These are phyloP conservation scores for Tolypocladium amazonense DNA, from an alignment of 2,329 filamentous ascomycete species.

Conservation along the genomic window DNA sequence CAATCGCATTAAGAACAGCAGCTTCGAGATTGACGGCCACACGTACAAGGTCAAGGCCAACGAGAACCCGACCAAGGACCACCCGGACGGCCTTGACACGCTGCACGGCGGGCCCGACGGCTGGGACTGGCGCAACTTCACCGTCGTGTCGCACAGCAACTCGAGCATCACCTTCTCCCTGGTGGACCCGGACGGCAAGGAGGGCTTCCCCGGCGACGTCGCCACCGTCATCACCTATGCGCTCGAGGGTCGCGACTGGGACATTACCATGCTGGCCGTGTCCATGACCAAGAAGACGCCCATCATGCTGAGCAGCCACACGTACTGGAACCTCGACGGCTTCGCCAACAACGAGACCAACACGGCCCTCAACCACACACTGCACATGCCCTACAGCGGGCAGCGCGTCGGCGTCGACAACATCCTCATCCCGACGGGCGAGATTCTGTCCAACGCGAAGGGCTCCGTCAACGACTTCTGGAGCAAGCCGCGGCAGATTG, in stretches of 20 bases:
- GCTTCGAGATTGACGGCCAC: conserved; percentile 55
- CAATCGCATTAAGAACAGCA: conserved; percentile 71
- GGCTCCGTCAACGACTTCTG: conserved; percentile 74
- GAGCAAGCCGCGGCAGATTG: conserved; percentile 69
- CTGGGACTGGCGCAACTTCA: conserved; percentile 73
- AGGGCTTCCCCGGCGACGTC: conserved; percentile 73
- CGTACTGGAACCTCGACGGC: conserved; percentile 77
- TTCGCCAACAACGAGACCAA: conserved; percentile 63
- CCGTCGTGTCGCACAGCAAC: conserved; percentile 55
- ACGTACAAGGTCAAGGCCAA: conserved; percentile 51
- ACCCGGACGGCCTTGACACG: conserved; percentile 48
- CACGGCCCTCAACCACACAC: conserved; percentile 57
- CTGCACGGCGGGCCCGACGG: conserved; percentile 61
- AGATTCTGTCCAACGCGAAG: conserved; percentile 57
- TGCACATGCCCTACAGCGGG: conserved; percentile 63
- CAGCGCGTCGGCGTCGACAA: conserved; percentile 58
- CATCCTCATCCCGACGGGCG: conserved; percentile 65
- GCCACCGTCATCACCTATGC: conserved; percentile 66
- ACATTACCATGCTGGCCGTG: conserved; percentile 61
- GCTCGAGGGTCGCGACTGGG: conserved; percentile 54
- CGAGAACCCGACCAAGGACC: conserved; percentile 43
- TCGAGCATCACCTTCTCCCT: conserved; percentile 66
- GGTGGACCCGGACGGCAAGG: conserved; percentile 59
- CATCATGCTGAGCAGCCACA: conserved; percentile 67
- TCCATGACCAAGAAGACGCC: conserved; percentile 66